Conservation (phyloP, 139 green algal genomes). For the Chlorella sp. region DNA sequence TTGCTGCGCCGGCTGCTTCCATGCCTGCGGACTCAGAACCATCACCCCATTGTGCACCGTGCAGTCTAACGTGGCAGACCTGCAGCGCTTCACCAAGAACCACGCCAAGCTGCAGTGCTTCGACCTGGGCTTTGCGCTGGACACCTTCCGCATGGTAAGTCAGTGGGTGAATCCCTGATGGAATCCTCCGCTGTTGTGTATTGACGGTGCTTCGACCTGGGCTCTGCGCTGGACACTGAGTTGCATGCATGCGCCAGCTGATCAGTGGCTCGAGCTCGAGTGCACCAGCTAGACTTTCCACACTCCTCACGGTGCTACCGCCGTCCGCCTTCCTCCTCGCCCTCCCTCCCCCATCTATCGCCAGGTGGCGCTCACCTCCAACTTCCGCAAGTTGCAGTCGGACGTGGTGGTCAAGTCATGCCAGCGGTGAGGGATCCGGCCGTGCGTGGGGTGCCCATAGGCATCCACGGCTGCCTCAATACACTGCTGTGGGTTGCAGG, state of each 20-base stretch:
- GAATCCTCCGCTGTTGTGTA: too few species aligned
- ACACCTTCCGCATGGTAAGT: conserved; percentile 95
- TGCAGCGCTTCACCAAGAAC: conserved; percentile 72
- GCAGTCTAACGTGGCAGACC: conserved; percentile 79
- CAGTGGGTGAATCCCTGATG: too few species aligned
- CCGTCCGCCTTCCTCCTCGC: too few species aligned
- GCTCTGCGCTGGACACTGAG: conserved; percentile 93
- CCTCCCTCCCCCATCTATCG: too few species aligned
- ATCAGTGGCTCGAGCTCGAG: too few species aligned
- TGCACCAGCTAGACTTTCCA: too few species aligned
- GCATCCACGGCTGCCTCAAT: not conserved
- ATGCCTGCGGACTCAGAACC: too few species aligned
- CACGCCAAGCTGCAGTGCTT: conserved; percentile 94
- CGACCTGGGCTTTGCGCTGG: conserved; percentile 95
- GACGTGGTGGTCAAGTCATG: conserved; percentile 64
- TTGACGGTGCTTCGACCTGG: conserved; percentile 97
- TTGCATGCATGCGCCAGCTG: conserved; percentile 1
- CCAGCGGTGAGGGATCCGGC: conserved; percentile 41
- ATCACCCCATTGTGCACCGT: not conserved
- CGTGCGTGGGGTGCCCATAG: not conserved
- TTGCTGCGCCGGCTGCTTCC: not conserved
- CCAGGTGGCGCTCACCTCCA: conserved; percentile 85
- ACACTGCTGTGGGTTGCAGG: not conserved
- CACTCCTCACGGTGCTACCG: too few species aligned
- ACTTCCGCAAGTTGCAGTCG: conserved; percentile 91